These are phyloP conservation scores for Malus asiatica DNA, from an alignment of 306 rosid species.

Conservation along the genomic window DNA sequence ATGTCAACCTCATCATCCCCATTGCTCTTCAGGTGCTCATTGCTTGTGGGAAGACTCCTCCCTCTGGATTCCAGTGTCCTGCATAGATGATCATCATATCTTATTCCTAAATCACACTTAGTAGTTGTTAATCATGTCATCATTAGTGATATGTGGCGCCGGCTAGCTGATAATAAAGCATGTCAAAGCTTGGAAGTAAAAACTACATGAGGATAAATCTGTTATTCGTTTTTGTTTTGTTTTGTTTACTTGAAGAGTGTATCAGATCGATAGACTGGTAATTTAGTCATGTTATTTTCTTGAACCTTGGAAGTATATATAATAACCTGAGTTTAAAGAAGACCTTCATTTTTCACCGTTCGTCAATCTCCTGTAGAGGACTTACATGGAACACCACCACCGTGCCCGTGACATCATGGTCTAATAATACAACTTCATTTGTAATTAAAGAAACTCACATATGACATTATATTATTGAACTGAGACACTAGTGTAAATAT, in stretches of 20 bases:
- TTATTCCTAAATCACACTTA: not conserved
- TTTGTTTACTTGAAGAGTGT: not conserved
- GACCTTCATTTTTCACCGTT: not conserved
- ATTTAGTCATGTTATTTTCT: not conserved
- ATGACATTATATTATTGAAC: no score
- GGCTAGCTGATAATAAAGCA: not conserved
- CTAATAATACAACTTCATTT: no score
- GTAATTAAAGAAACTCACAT: no score
- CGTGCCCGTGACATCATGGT: no score
- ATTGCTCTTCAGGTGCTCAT: slow-evolving; percentile 76
- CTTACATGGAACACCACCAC: no score
- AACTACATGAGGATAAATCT: not conserved
- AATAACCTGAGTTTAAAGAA: not conserved
- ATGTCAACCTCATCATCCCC: slow-evolving; percentile 59
- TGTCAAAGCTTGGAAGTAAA: not conserved
- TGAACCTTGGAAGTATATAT: not conserved
- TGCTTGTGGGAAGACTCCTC: slow-evolving; percentile 89
- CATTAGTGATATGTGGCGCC: not conserved
- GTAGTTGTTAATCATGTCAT: not conserved
- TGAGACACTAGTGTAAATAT: no score
- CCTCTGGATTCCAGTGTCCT: slow-evolving; percentile 62
- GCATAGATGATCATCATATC: not conserved
- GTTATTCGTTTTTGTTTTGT: not conserved
- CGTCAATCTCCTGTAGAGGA: no score
- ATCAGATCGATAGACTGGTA: slow-evolving; percentile 6